These are phyloP conservation scores for Apiotrichum akiyoshidainum DNA, from an alignment of 1,284 basidiomycete species.

Conservation along the genomic window DNA sequence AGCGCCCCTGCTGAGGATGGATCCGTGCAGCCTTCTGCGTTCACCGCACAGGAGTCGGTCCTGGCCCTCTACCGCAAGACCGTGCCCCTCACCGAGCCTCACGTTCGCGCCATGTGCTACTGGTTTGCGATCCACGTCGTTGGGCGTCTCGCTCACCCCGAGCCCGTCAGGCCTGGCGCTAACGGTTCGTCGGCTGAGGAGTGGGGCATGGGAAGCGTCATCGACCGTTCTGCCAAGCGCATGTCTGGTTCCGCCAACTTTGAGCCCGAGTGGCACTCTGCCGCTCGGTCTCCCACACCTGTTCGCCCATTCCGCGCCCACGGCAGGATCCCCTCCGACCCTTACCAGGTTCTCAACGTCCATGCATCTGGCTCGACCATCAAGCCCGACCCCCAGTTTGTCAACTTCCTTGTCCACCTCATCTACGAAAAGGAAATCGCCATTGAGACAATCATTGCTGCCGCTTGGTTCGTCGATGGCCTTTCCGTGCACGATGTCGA, in stretches of 20 bases:
- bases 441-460: slow-evolving; percentile 15
- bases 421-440: slow-evolving; percentile 8
- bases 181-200: neutral
- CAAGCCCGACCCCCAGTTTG: slow-evolving; percentile 9
- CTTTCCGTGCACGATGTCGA: slow-evolving; percentile 16
- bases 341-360: slow-evolving; percentile 9
- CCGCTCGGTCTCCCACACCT: neutral
- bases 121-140: slow-evolving; percentile 12
- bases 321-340: slow-evolving; percentile 11
- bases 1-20: neutral
- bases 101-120: slow-evolving; percentile 7
- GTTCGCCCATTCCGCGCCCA: neutral
- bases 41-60: neutral
- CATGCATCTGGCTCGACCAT: slow-evolving; percentile 9
- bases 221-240: slow-evolving; percentile 5
- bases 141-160: slow-evolving; percentile 9
- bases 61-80: neutral
- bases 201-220: slow-evolving; percentile 3
- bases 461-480: slow-evolving; percentile 18
- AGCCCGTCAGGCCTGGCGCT: neutral
- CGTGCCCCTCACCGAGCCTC: neutral
- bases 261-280: slow-evolving; percentile 1
- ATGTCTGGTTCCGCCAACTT: neutral
- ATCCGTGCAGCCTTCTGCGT: neutral
- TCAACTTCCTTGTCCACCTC: slow-evolving; percentile 11